Conservation (phyloP, 805 yeast species). For the Candida tammaniensis region DNA sequence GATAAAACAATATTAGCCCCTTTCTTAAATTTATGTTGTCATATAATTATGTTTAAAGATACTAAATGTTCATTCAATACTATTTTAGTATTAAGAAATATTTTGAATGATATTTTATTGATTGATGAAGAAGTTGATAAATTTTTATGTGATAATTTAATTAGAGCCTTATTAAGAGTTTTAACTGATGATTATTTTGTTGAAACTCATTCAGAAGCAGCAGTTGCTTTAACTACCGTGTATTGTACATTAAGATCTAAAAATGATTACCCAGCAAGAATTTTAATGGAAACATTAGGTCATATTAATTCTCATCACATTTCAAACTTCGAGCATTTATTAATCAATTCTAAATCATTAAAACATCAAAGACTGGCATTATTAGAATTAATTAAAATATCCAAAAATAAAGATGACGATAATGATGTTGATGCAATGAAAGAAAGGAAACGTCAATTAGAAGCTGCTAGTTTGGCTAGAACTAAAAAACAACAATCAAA, state of each 20-base stretch:
- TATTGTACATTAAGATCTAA: conserved; percentile 72
- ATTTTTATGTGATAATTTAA: conserved; percentile 60
- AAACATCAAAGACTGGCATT: conserved; percentile 80
- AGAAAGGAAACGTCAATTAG: conserved; percentile 55
- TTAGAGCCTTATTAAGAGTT: conserved; percentile 66
- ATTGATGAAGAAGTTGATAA: conserved; percentile 75
- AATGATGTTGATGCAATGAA: conserved; percentile 42
- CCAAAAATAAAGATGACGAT: conserved; percentile 40
- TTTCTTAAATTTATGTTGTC: conserved; percentile 68
- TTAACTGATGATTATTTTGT: conserved; percentile 71
- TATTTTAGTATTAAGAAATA: conserved; percentile 71
- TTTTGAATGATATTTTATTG: conserved; percentile 65
- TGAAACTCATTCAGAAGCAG: conserved; percentile 89
- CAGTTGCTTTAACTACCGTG: conserved; percentile 78
- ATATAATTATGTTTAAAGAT: conserved; percentile 79
- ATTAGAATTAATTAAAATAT: conserved; percentile 67
- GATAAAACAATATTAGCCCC: conserved; percentile 72
- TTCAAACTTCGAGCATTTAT: conserved; percentile 57
- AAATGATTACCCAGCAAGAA: conserved; percentile 64
- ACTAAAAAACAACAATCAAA: conserved; percentile 42
- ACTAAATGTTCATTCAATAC: conserved; percentile 92
- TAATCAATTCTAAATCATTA: conserved; percentile 63
- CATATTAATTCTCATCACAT: conserved; percentile 55
- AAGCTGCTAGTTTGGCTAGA: conserved; percentile 39
- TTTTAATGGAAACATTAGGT: conserved; percentile 53